phyloP scores from a whole-genome alignment of 2,329 filamentous ascomycete species.

The Pleoardoris graminearum region DNA sequence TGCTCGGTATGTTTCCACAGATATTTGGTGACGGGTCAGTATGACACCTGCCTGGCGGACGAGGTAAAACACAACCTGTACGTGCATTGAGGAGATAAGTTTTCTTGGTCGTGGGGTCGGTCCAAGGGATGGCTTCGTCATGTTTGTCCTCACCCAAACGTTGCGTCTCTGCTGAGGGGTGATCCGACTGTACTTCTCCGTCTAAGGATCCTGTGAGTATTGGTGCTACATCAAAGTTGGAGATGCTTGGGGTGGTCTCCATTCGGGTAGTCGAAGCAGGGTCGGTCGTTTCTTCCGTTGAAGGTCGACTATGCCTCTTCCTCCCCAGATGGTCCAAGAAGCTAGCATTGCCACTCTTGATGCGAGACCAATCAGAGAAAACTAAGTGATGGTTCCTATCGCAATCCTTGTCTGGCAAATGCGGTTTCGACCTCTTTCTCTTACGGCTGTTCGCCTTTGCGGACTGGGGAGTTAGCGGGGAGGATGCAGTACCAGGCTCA shows the following conservation, averaged over 20 bases:
- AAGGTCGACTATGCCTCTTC: neutral
- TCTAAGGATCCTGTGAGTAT: conserved; percentile 18
- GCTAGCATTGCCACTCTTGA: conserved; percentile 46
- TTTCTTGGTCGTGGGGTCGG: conserved; percentile 62
- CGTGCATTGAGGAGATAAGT: conserved; percentile 57
- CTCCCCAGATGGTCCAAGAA: conserved; percentile 35
- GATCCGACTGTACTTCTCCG: neutral
- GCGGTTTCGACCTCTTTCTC: conserved; percentile 20
- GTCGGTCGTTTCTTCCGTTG: neutral
- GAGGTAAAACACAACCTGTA: conserved; percentile 54
- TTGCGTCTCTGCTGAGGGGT: neutral
- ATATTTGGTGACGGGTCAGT: conserved; percentile 8
- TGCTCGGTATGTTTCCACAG: conserved; percentile 17
- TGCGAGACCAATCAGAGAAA: conserved; percentile 49
- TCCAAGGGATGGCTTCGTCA: conserved; percentile 58
- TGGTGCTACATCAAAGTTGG: conserved; percentile 16
- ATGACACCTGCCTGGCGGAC: conserved; percentile 16
- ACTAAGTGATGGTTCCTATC: conserved; percentile 14
- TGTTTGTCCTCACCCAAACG: conserved; percentile 7
- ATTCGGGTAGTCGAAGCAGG: neutral
- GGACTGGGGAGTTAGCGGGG: neutral
- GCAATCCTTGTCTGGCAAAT: neutral
- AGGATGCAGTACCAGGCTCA: neutral
- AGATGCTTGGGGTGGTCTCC: neutral
- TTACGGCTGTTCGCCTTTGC: conserved; percentile 16